phyloP scores from a whole-genome alignment of 1,284 basidiomycete genomes.

The Wolfiporia cocos region DNA sequence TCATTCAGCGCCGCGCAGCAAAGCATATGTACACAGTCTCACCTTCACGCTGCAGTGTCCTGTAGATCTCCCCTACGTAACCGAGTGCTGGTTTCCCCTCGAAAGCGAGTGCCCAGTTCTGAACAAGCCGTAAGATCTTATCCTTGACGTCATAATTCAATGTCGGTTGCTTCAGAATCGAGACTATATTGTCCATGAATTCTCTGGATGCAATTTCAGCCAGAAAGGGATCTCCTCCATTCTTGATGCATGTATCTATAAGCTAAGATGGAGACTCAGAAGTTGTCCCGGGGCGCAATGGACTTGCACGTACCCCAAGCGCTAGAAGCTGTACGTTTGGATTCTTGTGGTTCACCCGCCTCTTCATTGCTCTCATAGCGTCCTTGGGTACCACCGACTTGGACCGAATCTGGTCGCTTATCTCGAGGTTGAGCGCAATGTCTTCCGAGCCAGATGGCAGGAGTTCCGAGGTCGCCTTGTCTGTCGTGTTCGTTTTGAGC shows the following conservation, averaged over 20 bases:
- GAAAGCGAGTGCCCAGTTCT: slow-evolving; percentile 92
- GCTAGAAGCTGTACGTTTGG: slow-evolving; percentile 92
- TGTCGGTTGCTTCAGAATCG: slow-evolving; percentile 68
- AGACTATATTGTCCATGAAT: slow-evolving; percentile 90
- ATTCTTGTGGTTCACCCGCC: slow-evolving; percentile 89
- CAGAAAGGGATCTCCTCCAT: slow-evolving; percentile 92
- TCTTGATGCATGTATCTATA: slow-evolving; percentile 95
- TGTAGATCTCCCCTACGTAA: slow-evolving; percentile 80
- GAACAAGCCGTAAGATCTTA: slow-evolving; percentile 75
- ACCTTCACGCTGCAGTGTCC: slow-evolving; percentile 74
- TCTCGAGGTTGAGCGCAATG: slow-evolving; percentile 91
- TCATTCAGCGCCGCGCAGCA: not conserved
- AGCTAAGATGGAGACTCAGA: slow-evolving; percentile 41
- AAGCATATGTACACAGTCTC: slow-evolving; percentile 13
- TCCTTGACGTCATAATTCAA: slow-evolving; percentile 83
- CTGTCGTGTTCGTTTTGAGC: slow-evolving; percentile 32
- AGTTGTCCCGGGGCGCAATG: not conserved
- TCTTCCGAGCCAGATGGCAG: slow-evolving; percentile 81
- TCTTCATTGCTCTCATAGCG: slow-evolving; percentile 87
- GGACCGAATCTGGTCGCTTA: slow-evolving; percentile 94
- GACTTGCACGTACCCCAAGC: slow-evolving; percentile 57
- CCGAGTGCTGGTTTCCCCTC: slow-evolving; percentile 73
- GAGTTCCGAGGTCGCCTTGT: slow-evolving; percentile 89
- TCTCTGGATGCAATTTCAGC: slow-evolving; percentile 81
- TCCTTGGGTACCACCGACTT: slow-evolving; percentile 84